Base-by-base conservation (phyloP, 1,284 basidiomycete genomes). In the Cystobasidium pallidum region DNA sequence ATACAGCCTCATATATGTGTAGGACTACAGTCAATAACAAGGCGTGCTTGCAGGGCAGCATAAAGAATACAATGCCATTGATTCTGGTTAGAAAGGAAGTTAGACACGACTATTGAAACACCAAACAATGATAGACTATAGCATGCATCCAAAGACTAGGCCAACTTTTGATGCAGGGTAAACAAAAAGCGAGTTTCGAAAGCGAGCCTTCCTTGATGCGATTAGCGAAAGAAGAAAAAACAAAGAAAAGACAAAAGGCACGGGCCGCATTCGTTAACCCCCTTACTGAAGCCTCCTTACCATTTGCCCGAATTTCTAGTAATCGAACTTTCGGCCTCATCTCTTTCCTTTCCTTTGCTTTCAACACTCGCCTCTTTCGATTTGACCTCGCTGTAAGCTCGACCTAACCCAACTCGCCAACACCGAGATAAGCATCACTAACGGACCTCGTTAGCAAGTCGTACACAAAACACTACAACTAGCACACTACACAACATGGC, bases 401-500 rank as follows among this genome's bases (percentile, higher is more conserved):
- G n/a, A n/a, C n/a, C n/a, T n/a, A n/a, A n/a, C n/a, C n/a, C n/a
- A n/a, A n/a, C n/a, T n/a, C n/a, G n/a, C n/a, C n/a, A n/a, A n/a
- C n/a, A n/a, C n/a, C n/a, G n/a, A n/a, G n/a, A n/a, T n/a, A n/a
- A n/a, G n/a, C n/a, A n/a, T n/a, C n/a, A n/a, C n/a, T n/a, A n/a
- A n/a, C n/a, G 26, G 8, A 39, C 17, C 24, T 6, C 2, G 24
- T 41, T 59, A 59, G 24, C 54, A 32, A 57, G 15, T 57, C 24
- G 52, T 28, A 26, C 15, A 26, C 15, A 54, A 54, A n/a, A 4
- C 15, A 57, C 52, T 59, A 17, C 41, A 45, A 28, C 30, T 26
- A 64, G 28, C 28, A 64, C 62, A 49, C 43, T 52, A 51, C 47
- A 6, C 19, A 41, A 10, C 62, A 64, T 64, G 62, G 0, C 45